These are phyloP conservation scores for Cladosporium sp. DNA, from an alignment of 2,329 filamentous ascomycete species.

Conservation along the genomic window DNA sequence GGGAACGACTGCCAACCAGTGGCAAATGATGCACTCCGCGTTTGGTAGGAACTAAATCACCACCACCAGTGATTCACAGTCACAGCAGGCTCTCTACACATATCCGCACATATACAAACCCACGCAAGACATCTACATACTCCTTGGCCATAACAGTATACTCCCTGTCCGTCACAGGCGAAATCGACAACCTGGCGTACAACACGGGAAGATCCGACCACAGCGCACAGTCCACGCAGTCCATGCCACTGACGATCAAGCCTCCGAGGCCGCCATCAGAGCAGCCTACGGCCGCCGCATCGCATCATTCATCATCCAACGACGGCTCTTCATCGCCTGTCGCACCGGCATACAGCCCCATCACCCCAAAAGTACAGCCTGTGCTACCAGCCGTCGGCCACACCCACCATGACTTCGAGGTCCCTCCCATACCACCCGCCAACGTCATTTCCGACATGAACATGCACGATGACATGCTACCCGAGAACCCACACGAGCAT, in stretches of 20 bases:
- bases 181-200: conserved; percentile 7
- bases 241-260: conserved; percentile 31
- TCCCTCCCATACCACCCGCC: conserved; percentile 15
- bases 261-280: conserved; percentile 26
- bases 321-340: conserved; percentile 19
- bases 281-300: conserved; percentile 14
- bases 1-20: conserved; percentile 6
- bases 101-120: neutral
- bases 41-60: neutral
- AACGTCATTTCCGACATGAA: conserved; percentile 14
- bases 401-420: conserved; percentile 13
- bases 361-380: conserved; percentile 37
- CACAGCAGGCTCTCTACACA: neutral
- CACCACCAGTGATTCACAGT: neutral
- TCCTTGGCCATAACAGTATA: neutral
- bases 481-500: conserved; percentile 2
- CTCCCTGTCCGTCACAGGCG: neutral
- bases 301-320: conserved; percentile 12
- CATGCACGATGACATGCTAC: conserved; percentile 4
- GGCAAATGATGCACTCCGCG: conserved; percentile 4
- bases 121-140: neutral
- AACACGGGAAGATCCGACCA: conserved; percentile 15
- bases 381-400: conserved; percentile 26
- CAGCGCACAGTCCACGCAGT: conserved; percentile 21
- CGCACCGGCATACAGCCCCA: conserved; percentile 34